Evolutionary conservation across 2,329 filamentous ascomycete species (phyloP).

Genomic region (Calonectria hongkongensis): DNA sequence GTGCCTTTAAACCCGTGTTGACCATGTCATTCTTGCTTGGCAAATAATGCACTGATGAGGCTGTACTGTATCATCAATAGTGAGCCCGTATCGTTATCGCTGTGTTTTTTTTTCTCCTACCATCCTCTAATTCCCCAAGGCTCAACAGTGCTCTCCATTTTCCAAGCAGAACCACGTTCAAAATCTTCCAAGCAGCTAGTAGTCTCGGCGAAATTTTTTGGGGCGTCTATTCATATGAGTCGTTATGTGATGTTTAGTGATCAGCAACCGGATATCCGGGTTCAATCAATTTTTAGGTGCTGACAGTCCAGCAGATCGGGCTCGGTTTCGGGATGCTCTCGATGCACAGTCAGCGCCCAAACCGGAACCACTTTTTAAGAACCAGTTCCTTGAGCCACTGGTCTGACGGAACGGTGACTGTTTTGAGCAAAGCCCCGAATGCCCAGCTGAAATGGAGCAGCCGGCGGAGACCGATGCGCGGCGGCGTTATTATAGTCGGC

Average conservation of each 20-base stretch:
- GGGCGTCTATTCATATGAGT: neutral
- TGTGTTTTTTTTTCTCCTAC: neutral
- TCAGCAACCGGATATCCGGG: constrained; percentile 33
- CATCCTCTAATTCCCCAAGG: neutral
- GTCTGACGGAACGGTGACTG: constrained; percentile 44
- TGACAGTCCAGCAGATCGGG: constrained; percentile 30
- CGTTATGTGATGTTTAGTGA: constrained; percentile 13
- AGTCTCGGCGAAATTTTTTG: neutral
- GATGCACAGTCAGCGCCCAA: constrained; percentile 33
- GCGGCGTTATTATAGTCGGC: constrained; percentile 11
- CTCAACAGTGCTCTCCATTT: neutral
- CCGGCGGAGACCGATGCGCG: constrained; percentile 29
- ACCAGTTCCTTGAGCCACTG: constrained; percentile 37
- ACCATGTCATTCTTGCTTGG: constrained; percentile 42
- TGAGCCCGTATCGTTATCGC: neutral
- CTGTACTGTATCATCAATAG: neutral
- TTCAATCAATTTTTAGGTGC: constrained; percentile 37
- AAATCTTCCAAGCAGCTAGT: constrained; percentile 21
- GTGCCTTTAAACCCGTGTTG: constrained; percentile 17
- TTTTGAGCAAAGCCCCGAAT: constrained; percentile 45
- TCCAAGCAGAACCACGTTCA: neutral
- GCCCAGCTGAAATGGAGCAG: constrained; percentile 26
- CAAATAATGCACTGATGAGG: constrained; percentile 6
- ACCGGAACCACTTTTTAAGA: constrained; percentile 39
- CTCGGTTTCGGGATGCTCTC: constrained; percentile 39